Conservation (phyloP, 116 monocot genomes). For the Trichopus zeylanicus region DNA sequence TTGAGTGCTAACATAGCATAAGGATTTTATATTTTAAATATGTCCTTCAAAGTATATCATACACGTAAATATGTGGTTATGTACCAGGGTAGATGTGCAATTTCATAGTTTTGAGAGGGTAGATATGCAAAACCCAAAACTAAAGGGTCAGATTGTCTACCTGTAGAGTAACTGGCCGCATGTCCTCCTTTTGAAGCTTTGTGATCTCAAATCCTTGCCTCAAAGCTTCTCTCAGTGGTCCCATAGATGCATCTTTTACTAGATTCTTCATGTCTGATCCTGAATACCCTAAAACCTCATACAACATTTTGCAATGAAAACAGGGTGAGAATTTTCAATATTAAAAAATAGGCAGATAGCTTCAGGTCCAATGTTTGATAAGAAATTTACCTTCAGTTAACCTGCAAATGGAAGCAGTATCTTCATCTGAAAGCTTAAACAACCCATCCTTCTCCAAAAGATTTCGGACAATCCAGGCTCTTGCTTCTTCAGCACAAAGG, state of each 20-base stretch:
- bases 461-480: conserved; percentile 76
- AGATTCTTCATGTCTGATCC: conserved; percentile 97
- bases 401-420: conserved; percentile 61
- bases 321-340: not conserved
- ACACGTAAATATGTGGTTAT: too few relatives aligned
- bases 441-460: conserved; percentile 92
- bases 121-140: too few relatives aligned
- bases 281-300: conserved; percentile 61
- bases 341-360: not conserved
- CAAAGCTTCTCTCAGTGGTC: conserved; percentile 84
- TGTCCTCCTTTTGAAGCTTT: conserved; percentile 73
- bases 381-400: conserved; percentile 61
- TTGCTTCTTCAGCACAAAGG: conserved; percentile 60
- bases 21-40: too few relatives aligned
- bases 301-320: not conserved
- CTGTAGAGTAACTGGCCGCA: conserved; percentile 64
- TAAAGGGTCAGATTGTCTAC: conserved; percentile 15
- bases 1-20: too few relatives aligned
- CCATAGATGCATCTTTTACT: conserved; percentile 99
- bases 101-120: too few relatives aligned
- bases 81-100: too few relatives aligned
- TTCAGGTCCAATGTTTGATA: not conserved
- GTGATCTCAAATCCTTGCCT: conserved; percentile 66
- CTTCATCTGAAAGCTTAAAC: conserved; percentile 81
- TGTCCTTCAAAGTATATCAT: too few relatives aligned